Evolutionary conservation across 768 basidiomycete genomes (phyloP).

Genomic region (Suillus variegatus): DNA sequence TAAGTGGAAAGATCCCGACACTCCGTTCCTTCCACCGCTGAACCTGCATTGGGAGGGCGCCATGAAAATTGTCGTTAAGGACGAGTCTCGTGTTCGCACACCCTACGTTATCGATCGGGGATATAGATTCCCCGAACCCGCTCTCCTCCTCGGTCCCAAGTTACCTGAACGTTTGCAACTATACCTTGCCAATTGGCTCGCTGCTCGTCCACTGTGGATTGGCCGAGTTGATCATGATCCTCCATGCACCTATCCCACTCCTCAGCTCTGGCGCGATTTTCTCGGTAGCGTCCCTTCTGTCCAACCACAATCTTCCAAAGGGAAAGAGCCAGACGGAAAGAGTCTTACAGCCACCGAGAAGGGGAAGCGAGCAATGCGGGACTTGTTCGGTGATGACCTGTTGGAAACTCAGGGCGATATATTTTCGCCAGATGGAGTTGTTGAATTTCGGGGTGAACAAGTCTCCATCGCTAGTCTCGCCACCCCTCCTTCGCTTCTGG

Average conservation of each 20-base stretch:
- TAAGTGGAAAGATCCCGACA: too few relatives aligned
- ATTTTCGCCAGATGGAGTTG: neutral
- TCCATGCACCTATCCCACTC: neutral
- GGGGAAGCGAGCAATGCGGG: neutral
- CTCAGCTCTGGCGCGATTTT: conserved; percentile 2
- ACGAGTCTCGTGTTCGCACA: too few relatives aligned
- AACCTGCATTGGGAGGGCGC: too few relatives aligned
- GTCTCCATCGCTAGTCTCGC: neutral
- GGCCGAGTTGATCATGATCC: neutral
- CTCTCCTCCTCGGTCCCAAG: too few relatives aligned
- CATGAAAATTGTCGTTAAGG: too few relatives aligned
- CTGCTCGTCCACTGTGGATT: too few relatives aligned
- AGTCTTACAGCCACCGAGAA: neutral
- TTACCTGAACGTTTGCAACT: too few relatives aligned
- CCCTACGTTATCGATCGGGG: too few relatives aligned
- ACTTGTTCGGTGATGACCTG: conserved; percentile 8
- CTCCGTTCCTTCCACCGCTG: too few relatives aligned
- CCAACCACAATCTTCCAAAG: neutral
- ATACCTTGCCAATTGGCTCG: too few relatives aligned
- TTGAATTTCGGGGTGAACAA: conserved; percentile 1
- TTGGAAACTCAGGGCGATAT: neutral
- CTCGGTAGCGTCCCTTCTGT: conserved; percentile 2
- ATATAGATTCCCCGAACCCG: too few relatives aligned
- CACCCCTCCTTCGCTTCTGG: conserved; percentile 2
- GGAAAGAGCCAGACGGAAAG: neutral